A percentile compares a stretch with the other conserved stretches of the same genome.
Evolutionary conservation across 2,329 filamentous ascomycete genomes (phyloP).

Genomic region (Monascus ruber): DNA sequence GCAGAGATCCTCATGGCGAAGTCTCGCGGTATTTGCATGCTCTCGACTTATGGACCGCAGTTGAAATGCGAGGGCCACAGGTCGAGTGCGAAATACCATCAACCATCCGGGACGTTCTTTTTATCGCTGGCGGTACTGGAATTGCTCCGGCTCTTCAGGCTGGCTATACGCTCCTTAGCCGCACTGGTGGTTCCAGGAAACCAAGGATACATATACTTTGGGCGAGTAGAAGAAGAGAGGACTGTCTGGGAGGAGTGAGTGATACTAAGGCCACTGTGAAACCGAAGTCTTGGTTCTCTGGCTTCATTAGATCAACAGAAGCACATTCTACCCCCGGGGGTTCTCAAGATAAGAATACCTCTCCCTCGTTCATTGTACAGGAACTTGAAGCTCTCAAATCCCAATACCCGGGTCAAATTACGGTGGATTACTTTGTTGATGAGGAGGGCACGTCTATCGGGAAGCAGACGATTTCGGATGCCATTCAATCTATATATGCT

Average conservation of each 20-base stretch:
- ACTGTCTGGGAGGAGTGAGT: conserved; percentile 52
- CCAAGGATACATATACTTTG: conserved; percentile 62
- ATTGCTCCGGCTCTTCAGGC: conserved; percentile 83
- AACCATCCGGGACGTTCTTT: conserved; percentile 53
- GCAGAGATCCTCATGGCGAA: conserved; percentile 68
- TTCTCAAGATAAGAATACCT: conserved; percentile 1
- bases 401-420: conserved; percentile 45
- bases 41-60: conserved; percentile 48
- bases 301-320: conserved; percentile 12
- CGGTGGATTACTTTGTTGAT: conserved; percentile 68
- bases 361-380: conserved; percentile 38
- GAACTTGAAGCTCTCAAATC: conserved; percentile 54
- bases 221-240: conserved; percentile 59
- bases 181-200: conserved; percentile 17
- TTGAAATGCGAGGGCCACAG: conserved; percentile 72
- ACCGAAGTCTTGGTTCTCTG: conserved; percentile 19
- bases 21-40: conserved; percentile 70
- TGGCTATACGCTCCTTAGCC: conserved; percentile 46
- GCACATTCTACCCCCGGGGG: conserved; percentile 1
- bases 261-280: conserved; percentile 25
- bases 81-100: conserved; percentile 53
- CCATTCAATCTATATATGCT: conserved; percentile 12
- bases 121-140: conserved; percentile 85
- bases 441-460: conserved; percentile 60
- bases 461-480: conserved; percentile 36